phyloP scores from a whole-genome alignment of 495 filamentous ascomycete species.

The Sphaerosporella brunnea region DNA sequence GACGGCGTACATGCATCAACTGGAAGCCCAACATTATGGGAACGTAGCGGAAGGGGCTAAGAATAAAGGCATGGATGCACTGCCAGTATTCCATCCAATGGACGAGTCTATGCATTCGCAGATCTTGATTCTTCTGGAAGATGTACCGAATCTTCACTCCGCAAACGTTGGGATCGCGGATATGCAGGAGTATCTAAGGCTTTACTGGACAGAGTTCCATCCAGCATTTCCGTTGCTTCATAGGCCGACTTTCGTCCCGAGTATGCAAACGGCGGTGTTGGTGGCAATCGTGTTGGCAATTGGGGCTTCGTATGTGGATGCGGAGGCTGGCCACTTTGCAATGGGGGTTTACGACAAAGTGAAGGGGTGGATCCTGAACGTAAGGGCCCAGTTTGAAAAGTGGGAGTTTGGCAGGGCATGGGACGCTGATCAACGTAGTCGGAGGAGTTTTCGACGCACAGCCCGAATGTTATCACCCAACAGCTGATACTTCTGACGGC shows the following conservation, averaged over 20 bases:
- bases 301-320: slow-evolving; percentile 23
- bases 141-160: slow-evolving; percentile 19
- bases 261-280: slow-evolving; percentile 32
- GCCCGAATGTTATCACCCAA: slow-evolving; percentile 17
- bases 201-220: slow-evolving; percentile 30
- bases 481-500: slow-evolving; percentile 24
- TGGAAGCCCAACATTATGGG: slow-evolving; percentile 22
- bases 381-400: background rate
- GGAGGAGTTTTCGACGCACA: slow-evolving; percentile 22
- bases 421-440: slow-evolving; percentile 13
- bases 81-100: slow-evolving; percentile 22
- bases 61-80: slow-evolving; percentile 13
- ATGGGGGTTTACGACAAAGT: slow-evolving; percentile 26
- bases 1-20: slow-evolving; percentile 18
- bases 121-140: slow-evolving; percentile 17
- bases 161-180: slow-evolving; percentile 18
- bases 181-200: slow-evolving; percentile 24
- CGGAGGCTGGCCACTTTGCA: slow-evolving; percentile 23
- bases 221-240: slow-evolving; percentile 36
- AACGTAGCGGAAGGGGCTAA: slow-evolving; percentile 16
- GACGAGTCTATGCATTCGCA: slow-evolving; percentile 22
- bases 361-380: slow-evolving; percentile 20
- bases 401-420: background rate
- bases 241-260: slow-evolving; percentile 34
- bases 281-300: slow-evolving; percentile 25